Base-by-base conservation (phyloP, 805 yeast species). In the Yamadazyma paraphyllophila region DNA sequence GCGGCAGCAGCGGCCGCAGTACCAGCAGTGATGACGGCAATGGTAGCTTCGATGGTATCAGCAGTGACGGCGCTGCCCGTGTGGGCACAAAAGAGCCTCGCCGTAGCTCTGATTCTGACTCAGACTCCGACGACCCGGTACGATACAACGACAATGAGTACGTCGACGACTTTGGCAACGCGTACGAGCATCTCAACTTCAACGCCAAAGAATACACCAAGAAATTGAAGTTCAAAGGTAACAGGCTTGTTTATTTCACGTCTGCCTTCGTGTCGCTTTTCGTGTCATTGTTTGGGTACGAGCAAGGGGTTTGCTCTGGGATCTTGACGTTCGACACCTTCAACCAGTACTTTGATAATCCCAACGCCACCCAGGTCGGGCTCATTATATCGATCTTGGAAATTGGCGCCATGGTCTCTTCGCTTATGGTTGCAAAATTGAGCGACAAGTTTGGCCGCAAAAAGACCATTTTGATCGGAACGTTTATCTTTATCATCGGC, bases 341-440 rank as follows among this genome's bases (percentile, higher is more conserved):
- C 65, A 77, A 77, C 49, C 69, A 69, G 15, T 88, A 83, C 63
- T 90, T 88, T 65, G 60, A 82, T 53, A 58, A 86, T 39, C 97
- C 97, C 1, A 68, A 83, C 3, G 77, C 94, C 12, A 76, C 88
- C 1, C 76, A 79, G 49, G 79, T 89, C 35, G 97, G 97, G 15
- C 79, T 92, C 2, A 85, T 90, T 77, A 94, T 90, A 10, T 90
- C 96, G 12, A 85, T 90, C 45, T 71, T 90, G 44, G 97, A 90
- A 65, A 76, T 90, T 26, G 97, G 97, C 36, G 96, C 97, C 0
- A 70, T 89, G 61, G 65, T 86, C 0, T 82, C 92, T 2, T 86
- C 96, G 3, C 67, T 91, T n/a, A 60, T 80, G 41, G 88, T 89
- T 2, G 94, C 96, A 1, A 71, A 80, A 45, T 66, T 89, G 12